Percentiles rank a stretch among this genome's conserved stretches.
Conservation (phyloP, 345 rosid genomes). For the Cardamine chenopodiifolia region DNA sequence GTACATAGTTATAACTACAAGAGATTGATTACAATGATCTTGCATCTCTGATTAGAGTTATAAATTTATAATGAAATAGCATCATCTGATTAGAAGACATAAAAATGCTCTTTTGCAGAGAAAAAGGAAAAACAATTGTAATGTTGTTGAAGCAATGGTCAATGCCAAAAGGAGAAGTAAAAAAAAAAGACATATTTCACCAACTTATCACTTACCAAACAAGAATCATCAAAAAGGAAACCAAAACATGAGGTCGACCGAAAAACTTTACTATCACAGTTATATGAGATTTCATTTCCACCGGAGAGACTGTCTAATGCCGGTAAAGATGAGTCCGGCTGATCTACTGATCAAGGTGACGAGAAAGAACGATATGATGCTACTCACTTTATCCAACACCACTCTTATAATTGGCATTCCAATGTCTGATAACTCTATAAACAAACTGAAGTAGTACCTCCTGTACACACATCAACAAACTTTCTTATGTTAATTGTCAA, state of each 20-base stretch:
- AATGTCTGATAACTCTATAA: constrained; percentile 84
- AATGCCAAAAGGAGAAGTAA: constrained; percentile 12
- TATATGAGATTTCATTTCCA: constrained; percentile 66
- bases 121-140: neutral
- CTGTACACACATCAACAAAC: constrained; percentile 47
- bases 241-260: constrained; percentile 10
- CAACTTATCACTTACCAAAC: constrained; percentile 28
- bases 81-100: too few species aligned
- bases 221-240: constrained; percentile 29
- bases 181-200: neutral
- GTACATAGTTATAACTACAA: too few species aligned
- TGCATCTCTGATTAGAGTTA: too few species aligned
- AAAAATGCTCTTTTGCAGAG: neutral
- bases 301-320: constrained; percentile 84
- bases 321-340: constrained; percentile 82
- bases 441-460: constrained; percentile 87
- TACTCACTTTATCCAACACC: constrained; percentile 67
- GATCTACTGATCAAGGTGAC: constrained; percentile 89
- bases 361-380: constrained; percentile 81
- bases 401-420: constrained; percentile 72
- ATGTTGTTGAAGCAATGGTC: constrained; percentile 22
- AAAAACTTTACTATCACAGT: constrained; percentile 23
- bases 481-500: neutral
- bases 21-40: too few species aligned
- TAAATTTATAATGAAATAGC: too few species aligned